phyloP scores from a whole-genome alignment of 2,329 filamentous ascomycete species.

The Aspergillus sp. region DNA sequence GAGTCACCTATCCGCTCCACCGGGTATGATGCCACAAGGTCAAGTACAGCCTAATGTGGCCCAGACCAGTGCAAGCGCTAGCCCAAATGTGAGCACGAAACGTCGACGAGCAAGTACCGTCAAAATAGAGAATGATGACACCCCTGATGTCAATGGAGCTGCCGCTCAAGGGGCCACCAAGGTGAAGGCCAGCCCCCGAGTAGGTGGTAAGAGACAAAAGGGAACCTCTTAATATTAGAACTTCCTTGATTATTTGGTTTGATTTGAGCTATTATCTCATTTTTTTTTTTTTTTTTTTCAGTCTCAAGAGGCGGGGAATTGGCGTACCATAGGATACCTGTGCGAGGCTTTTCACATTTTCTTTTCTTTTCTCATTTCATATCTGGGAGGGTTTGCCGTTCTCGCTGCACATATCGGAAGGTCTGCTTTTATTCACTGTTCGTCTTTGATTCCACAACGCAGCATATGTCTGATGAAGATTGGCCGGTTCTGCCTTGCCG shows the following conservation, averaged over 20 bases:
- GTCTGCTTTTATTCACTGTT: conserved; percentile 2
- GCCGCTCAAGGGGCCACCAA: conserved; percentile 31
- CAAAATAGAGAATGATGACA: conserved; percentile 55
- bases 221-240: conserved; percentile 27
- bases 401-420: conserved; percentile 19
- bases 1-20: conserved; percentile 41
- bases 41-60: conserved; percentile 48
- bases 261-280: neutral
- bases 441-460: neutral
- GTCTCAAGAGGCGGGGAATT: conserved; percentile 19
- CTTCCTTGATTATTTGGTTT: neutral
- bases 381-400: conserved; percentile 5
- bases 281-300: conserved; percentile 9
- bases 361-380: conserved; percentile 9
- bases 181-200: conserved; percentile 44
- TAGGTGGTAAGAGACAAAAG: conserved; percentile 45
- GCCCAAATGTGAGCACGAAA: conserved; percentile 58
- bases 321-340: conserved; percentile 27
- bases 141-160: conserved; percentile 47
- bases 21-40: conserved; percentile 55
- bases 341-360: conserved; percentile 14
- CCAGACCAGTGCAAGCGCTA: conserved; percentile 56
- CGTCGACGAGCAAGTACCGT: conserved; percentile 55
- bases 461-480: too few relatives aligned
- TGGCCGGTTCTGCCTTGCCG: too few relatives aligned